Conservation (phyloP, 225 moss, liverwort and hornwort species). For the Climacium dendroides region DNA sequence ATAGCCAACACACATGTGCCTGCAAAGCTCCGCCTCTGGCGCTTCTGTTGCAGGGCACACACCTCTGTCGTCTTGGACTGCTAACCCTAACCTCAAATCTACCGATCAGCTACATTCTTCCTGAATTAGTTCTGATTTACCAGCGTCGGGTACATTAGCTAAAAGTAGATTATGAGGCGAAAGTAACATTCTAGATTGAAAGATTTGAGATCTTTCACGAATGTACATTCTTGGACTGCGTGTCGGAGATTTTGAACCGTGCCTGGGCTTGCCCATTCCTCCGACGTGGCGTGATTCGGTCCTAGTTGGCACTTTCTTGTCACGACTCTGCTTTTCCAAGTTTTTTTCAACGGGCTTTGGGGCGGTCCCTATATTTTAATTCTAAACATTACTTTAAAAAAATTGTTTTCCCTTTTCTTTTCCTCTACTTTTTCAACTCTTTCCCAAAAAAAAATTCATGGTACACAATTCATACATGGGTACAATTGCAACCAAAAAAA, state of each 20-base stretch:
- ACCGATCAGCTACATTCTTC: rapidly evolving
- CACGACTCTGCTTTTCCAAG: not conserved
- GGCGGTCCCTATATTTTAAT: too few relatives aligned
- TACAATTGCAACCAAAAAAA: too few relatives aligned
- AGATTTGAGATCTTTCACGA: rapidly evolving
- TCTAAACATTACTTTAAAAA: not conserved
- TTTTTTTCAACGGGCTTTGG: not conserved
- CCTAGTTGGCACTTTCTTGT: constrained; percentile 7
- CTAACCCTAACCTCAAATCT: not conserved
- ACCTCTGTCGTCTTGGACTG: not conserved
- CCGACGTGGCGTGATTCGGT: not conserved
- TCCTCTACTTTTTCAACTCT: not conserved
- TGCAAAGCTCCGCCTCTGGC: not conserved
- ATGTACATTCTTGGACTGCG: not conserved
- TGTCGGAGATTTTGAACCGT: not conserved
- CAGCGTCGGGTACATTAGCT: rapidly evolving
- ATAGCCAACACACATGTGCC: constrained; percentile 18
- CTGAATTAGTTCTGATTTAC: too few relatives aligned
- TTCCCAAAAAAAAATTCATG: too few relatives aligned
- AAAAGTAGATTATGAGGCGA: rapidly evolving
- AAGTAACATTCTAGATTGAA: too few relatives aligned
- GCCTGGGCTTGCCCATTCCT: not conserved
- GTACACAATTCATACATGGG: rapidly evolving
- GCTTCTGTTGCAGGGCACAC: not conserved
- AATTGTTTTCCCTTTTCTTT: too few relatives aligned